Base-by-base conservation (phyloP, 352 stramenopile species). In the Phytophthora palmivora region DNA sequence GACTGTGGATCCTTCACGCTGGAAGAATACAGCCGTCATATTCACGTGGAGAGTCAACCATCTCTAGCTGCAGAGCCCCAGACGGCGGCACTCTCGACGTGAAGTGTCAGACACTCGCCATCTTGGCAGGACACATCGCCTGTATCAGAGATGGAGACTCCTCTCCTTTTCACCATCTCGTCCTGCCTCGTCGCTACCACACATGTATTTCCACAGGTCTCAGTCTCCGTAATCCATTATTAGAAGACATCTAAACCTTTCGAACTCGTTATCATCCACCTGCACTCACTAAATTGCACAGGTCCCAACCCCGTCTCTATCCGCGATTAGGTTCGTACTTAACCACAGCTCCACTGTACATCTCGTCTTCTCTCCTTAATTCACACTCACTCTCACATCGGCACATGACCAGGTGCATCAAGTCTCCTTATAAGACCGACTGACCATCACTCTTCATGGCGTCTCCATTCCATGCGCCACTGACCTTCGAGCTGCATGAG, bases 401-500 rank as follows among this genome's bases (percentile, higher is more conserved):
- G 24, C 37, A 32, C 22, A 48, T 48, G 41, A 34, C 41, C 14
- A 10, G 22, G 41, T 52, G 30, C 45, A 53, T 42, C 32, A 33
- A 32, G 46, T 53, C 28, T 16, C 30, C 18, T 22, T 42, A 32
- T 8, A 32, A 33, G 42, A 9, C 49, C 28, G 16, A 53, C 18
- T 53, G 36, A 57, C 49, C 36, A 47, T 42, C 55, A 32, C 47
- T 47, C 15, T n/a, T 16, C 22, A 71, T 74, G 66, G 55, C 50
- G 61, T 60, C 61, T 42, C 56, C 63, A 44, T 76, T 73, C 50
- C 54, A 58, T 28, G 42, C 45, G 37, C 56, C 39, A 39, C 28
- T 56, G 33, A 22, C 41, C 56, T 58, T 68, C 42, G 58, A 77
- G 21, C 53, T 64, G 39, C 60, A 67, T 11, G 57, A 68, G 38